Percentiles rank a stretch among this genome's conserved stretches.
Conservation (phyloP, 2,329 filamentous ascomycete species). For the Rhexocercosporidium sp. region DNA sequence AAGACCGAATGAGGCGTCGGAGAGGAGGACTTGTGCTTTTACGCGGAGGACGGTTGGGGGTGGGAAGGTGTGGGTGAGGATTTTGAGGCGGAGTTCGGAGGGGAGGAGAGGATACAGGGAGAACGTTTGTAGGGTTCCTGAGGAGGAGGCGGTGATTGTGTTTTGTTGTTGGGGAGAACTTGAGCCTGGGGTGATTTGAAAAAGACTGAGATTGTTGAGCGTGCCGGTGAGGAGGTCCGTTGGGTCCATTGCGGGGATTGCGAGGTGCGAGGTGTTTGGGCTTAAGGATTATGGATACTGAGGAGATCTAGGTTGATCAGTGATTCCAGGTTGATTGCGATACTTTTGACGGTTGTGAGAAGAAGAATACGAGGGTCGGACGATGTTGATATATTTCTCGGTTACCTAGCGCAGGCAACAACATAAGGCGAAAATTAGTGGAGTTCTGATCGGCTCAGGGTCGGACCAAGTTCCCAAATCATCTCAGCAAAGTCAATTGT, state of each 20-base stretch:
- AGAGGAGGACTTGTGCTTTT: constrained; percentile 1
- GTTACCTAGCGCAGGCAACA: constrained; percentile 1
- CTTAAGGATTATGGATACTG: too few relatives aligned
- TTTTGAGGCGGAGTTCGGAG: constrained; percentile 16
- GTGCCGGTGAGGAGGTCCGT: not conserved
- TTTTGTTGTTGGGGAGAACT: not conserved
- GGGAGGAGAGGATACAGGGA: constrained; percentile 9
- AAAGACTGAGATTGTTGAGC: not conserved
- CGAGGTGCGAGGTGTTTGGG: too few relatives aligned
- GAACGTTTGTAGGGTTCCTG: not conserved
- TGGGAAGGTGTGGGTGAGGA: constrained; percentile 10
- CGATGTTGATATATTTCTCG: not conserved
- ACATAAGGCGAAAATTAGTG: not conserved
- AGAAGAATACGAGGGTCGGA: too few relatives aligned
- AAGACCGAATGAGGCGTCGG: constrained; percentile 14
- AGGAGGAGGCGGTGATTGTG: too few relatives aligned
- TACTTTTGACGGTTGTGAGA: too few relatives aligned
- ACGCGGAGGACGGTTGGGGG: not conserved
- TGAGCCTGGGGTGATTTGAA: not conserved
- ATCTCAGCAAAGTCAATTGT: too few relatives aligned
- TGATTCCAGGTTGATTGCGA: too few relatives aligned
- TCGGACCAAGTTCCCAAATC: too few relatives aligned
- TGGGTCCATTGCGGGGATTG: not conserved
- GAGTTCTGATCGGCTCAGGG: too few relatives aligned
- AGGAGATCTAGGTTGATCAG: too few relatives aligned